A percentile compares a stretch with the other conserved stretches of the same genome.
Evolutionary conservation across 2,329 filamentous ascomycete species (phyloP).

Genomic region (Fusarium mangiferae): DNA sequence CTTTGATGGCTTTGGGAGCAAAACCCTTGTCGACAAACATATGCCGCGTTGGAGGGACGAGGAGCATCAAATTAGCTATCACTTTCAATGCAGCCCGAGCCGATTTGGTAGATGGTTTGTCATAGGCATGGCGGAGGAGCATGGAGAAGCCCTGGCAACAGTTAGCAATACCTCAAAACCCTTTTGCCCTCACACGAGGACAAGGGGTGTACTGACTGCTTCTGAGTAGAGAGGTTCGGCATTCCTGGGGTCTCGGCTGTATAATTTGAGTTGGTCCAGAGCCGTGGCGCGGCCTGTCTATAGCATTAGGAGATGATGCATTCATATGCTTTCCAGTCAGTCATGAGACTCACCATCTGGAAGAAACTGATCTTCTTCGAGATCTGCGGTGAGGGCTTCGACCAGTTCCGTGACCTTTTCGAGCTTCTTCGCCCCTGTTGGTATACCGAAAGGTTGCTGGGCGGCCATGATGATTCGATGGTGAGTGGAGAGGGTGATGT

Average conservation of each 20-base stretch:
- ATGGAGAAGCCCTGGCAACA: constrained; percentile 75
- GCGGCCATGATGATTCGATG: constrained; percentile 34
- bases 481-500: background rate
- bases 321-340: background rate
- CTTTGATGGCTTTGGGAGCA: constrained; percentile 72
- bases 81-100: constrained; percentile 83
- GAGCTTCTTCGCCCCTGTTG: constrained; percentile 64
- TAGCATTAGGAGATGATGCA: constrained; percentile 21
- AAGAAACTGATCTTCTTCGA: constrained; percentile 67
- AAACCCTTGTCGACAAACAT: constrained; percentile 58
- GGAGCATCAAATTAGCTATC: constrained; percentile 79
- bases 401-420: constrained; percentile 74
- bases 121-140: constrained; percentile 78
- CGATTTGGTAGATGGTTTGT: constrained; percentile 68
- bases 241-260: constrained; percentile 73
- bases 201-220: constrained; percentile 62
- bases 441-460: constrained; percentile 41
- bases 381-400: constrained; percentile 68
- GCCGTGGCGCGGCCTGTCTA: constrained; percentile 68
- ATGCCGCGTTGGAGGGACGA: constrained; percentile 58
- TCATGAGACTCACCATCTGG: constrained; percentile 60
- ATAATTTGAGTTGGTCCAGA: constrained; percentile 75
- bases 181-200: background rate
- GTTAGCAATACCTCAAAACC: constrained; percentile 13
- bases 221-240: constrained; percentile 87